Conservation (phyloP, 768 basidiomycete genomes). For the Suillus cothurnatus region DNA sequence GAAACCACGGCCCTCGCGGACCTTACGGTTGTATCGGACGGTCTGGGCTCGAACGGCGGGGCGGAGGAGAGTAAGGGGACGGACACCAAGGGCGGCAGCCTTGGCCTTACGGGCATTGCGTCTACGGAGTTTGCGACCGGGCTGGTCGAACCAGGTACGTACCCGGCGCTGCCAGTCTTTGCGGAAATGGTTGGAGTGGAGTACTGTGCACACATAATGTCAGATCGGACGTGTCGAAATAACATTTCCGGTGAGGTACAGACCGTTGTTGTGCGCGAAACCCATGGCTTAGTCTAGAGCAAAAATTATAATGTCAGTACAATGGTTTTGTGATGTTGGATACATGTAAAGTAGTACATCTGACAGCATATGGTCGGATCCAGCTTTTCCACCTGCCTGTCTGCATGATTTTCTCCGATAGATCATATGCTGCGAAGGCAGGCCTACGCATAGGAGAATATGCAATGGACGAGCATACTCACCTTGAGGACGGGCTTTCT, state of each 20-base stretch:
- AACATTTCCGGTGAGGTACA: conserved; percentile 18
- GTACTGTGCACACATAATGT: conserved; percentile 50
- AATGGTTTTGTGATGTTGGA: neutral
- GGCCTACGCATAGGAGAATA: neutral
- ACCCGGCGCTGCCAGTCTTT: conserved; percentile 99
- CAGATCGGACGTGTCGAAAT: conserved; percentile 26
- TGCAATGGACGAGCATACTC: conserved; percentile 19
- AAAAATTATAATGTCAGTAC: conserved; percentile 17
- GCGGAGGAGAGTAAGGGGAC: conserved; percentile 88
- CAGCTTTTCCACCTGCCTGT: conserved; percentile 15
- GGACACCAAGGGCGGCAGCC: conserved; percentile 88
- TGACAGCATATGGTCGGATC: conserved; percentile 20
- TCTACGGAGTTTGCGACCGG: conserved; percentile 95
- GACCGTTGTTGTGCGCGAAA: conserved; percentile 40
- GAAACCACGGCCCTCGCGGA: conserved; percentile 97
- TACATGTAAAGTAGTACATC: conserved; percentile 20
- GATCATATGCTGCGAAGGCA: conserved; percentile 1
- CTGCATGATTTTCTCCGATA: conserved; percentile 3
- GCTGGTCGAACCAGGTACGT: conserved; percentile 99
- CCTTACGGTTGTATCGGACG: conserved; percentile 96
- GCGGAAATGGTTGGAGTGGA: conserved; percentile 93
- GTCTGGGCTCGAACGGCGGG: conserved; percentile 97
- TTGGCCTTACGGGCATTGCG: conserved; percentile 91
- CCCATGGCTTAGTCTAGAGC: conserved; percentile 35
- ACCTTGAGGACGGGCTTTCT: conserved; percentile 36